phyloP scores from a whole-genome alignment of 345 rosid species.

The Eucalyptus guilfoylei region DNA sequence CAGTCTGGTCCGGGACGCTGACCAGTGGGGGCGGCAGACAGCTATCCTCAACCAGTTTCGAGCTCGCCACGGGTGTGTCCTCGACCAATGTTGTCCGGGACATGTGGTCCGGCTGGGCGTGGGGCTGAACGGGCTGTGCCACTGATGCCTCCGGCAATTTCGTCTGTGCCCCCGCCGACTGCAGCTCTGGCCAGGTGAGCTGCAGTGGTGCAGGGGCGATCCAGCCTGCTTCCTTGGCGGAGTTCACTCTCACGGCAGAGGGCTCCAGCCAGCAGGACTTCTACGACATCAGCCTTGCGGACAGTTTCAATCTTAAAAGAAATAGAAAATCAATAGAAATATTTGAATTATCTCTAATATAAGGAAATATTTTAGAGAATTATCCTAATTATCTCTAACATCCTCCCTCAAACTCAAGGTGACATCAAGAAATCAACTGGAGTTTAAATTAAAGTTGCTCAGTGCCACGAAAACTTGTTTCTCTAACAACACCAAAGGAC shows the following conservation, averaged over 20 bases:
- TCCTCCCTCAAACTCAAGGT: too few relatives aligned
- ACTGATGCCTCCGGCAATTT: conserved; percentile 8
- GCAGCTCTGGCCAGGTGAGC: conserved; percentile 24
- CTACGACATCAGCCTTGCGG: conserved; percentile 10
- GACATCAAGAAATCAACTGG: too few relatives aligned
- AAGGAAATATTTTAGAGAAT: too few relatives aligned
- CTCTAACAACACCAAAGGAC: too few relatives aligned
- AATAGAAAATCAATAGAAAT: too few relatives aligned
- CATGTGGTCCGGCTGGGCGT: conserved; percentile 33
- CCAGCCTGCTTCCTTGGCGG: conserved; percentile 31
- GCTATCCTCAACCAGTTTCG: conserved; percentile 35
- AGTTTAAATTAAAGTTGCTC: too few relatives aligned
- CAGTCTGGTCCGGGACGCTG: conserved; percentile 36
- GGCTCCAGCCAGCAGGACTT: conserved; percentile 9
- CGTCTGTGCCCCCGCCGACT: conserved; percentile 32
- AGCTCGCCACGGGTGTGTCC: conserved; percentile 15
- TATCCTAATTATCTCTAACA: too few relatives aligned
- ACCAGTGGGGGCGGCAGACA: background rate
- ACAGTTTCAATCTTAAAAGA: conserved; percentile 12
- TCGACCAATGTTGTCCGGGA: background rate
- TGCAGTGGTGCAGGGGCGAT: conserved; percentile 9
- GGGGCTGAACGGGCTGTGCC: conserved; percentile 43
- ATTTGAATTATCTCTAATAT: too few relatives aligned
- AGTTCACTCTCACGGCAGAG: conserved; percentile 7
- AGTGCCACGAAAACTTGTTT: too few relatives aligned